Conservation (phyloP, 768 basidiomycete species). For the Suillus americanus region DNA sequence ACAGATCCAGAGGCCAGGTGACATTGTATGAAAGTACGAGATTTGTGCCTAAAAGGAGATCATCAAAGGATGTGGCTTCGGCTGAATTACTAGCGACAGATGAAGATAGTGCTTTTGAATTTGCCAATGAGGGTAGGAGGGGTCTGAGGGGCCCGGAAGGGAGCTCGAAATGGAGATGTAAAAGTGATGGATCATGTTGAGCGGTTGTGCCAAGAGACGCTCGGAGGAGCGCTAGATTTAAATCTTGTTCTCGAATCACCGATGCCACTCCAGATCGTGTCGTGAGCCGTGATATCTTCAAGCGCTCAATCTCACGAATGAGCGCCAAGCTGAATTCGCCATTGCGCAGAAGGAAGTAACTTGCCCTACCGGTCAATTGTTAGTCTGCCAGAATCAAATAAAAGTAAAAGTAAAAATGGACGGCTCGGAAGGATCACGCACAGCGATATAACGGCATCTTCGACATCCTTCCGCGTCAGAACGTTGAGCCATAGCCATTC, state of each 20-base stretch:
- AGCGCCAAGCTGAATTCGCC: constrained; percentile 85
- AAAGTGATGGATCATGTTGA: constrained; percentile 79
- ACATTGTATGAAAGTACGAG: constrained; percentile 69
- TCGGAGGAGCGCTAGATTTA: constrained; percentile 83
- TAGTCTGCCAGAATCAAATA: constrained; percentile 11
- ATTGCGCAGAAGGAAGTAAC: constrained; percentile 86
- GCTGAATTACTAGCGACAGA: constrained; percentile 36
- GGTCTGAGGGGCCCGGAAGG: constrained; percentile 83
- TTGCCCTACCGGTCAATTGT: constrained; percentile 50
- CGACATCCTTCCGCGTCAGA: constrained; percentile 78
- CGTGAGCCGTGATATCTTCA: constrained; percentile 77
- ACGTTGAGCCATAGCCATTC: constrained; percentile 96
- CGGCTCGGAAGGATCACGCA: constrained; percentile 37
- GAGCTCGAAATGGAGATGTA: constrained; percentile 71
- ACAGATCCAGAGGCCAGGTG: constrained; percentile 88
- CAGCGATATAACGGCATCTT: constrained; percentile 84
- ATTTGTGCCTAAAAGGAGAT: constrained; percentile 78
- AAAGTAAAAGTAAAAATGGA: not conserved
- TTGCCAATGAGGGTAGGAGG: constrained; percentile 70
- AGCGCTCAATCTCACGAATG: constrained; percentile 82
- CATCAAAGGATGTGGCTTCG: constrained; percentile 60
- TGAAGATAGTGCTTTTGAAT: constrained; percentile 36
- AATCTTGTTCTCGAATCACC: constrained; percentile 88
- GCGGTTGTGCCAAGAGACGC: constrained; percentile 88
- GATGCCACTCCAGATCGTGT: constrained; percentile 61